phyloP scores from a whole-genome alignment of 2,329 filamentous ascomycete species.

The Aspergillus viridinutans region DNA sequence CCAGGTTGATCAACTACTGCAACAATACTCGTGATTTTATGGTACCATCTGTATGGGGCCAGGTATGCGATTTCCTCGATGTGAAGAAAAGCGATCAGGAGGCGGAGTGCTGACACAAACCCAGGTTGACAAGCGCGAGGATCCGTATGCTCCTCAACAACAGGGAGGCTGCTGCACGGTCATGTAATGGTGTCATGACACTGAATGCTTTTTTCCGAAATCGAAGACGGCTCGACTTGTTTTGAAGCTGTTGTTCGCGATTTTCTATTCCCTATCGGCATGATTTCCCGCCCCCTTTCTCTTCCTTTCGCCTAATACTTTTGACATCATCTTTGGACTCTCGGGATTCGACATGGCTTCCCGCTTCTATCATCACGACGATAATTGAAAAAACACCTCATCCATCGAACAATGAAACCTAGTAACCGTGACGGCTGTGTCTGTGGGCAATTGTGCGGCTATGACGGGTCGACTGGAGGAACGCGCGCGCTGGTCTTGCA shows the following conservation, averaged over 20 bases:
- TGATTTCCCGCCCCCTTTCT: slow-evolving; percentile 17
- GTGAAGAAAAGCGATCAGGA: slow-evolving; percentile 6
- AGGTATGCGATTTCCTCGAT: slow-evolving; percentile 44
- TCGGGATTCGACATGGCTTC: neutral
- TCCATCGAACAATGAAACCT: neutral
- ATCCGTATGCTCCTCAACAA: slow-evolving; percentile 97
- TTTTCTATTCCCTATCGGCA: slow-evolving; percentile 18
- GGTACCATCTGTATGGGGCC: slow-evolving; percentile 95
- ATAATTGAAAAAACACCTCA: neutral
- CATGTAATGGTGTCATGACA: slow-evolving; percentile 62
- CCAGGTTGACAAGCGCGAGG: slow-evolving; percentile 85
- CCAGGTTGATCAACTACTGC: slow-evolving; percentile 94
- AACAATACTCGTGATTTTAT: slow-evolving; percentile 98
- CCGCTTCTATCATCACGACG: neutral
- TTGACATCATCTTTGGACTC: slow-evolving; percentile 12
- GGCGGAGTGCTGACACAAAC: slow-evolving; percentile 6
- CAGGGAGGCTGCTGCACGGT: slow-evolving; percentile 88
- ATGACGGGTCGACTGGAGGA: slow-evolving; percentile 10
- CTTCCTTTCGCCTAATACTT: slow-evolving; percentile 15
- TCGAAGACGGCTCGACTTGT: slow-evolving; percentile 19
- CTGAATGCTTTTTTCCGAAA: slow-evolving; percentile 10
- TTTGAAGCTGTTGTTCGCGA: slow-evolving; percentile 17
- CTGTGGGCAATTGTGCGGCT: slow-evolving; percentile 5
- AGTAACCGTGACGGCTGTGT: slow-evolving; percentile 3
- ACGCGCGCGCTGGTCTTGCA: slow-evolving; percentile 20